Percentiles rank a stretch among this genome's conserved stretches.
These are phyloP conservation scores for Isochrysis galbana DNA, from an alignment of 78 protist species.

Conservation along the genomic window DNA sequence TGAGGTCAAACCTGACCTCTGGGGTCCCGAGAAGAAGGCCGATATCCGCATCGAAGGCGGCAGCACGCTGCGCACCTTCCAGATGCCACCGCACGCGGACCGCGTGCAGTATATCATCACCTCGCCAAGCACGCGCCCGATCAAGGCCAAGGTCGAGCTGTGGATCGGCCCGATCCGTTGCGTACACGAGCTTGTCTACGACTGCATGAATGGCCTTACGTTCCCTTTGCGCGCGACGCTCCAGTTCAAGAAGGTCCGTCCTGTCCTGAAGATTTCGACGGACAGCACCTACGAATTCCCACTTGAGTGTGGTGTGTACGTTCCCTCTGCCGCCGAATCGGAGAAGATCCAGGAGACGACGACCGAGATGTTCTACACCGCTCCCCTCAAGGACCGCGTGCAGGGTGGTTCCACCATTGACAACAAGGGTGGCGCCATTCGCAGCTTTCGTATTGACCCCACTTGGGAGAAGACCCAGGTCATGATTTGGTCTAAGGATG, in stretches of 20 bases:
- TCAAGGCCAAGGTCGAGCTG: constrained; percentile 20
- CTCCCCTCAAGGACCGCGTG: not conserved
- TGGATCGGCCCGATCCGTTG: constrained; percentile 10
- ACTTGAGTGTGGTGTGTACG: not conserved
- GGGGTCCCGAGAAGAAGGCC: not conserved
- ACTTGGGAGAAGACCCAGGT: not conserved
- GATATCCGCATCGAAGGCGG: constrained; percentile 5
- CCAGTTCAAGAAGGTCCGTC: not conserved
- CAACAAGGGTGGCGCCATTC: not conserved
- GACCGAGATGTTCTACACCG: not conserved
- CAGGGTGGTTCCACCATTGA: not conserved
- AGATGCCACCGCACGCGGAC: constrained; percentile 5
- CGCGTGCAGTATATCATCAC: not conserved
- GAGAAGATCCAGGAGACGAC: not conserved
- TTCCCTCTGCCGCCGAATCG: not conserved
- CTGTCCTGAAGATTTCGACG: not conserved
- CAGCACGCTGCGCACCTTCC: not conserved
- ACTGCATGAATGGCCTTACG: not conserved
- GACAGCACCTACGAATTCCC: not conserved
- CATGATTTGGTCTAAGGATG: not conserved
- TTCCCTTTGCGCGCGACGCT: not conserved
- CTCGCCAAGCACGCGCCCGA: not conserved
- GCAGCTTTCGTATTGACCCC: not conserved
- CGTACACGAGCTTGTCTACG: not conserved
- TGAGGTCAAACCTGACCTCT: not conserved